Evolutionary conservation across 1,139 yeast species (phyloP).

Genomic region (Pneumocystis wakefieldiae): DNA sequence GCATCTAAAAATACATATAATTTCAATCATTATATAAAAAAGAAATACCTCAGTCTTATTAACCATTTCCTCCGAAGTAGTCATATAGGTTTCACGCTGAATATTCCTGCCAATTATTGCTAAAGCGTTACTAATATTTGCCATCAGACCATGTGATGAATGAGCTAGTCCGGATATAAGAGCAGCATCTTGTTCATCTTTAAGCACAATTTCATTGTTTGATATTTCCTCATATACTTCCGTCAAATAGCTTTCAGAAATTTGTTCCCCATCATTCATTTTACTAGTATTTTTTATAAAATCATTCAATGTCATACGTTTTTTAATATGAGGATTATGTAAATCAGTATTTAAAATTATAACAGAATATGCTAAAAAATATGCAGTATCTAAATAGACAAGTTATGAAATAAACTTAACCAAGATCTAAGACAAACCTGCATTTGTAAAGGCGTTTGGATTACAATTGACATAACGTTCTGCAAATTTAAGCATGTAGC

Average conservation of each 20-base stretch:
- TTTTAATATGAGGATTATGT: conserved; percentile 55
- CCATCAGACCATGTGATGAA: conserved; percentile 28
- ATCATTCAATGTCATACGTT: conserved; percentile 76
- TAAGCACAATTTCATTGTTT: conserved; percentile 86
- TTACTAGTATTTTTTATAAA: conserved; percentile 72
- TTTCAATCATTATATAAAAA: conserved; percentile 60
- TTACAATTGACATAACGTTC: conserved; percentile 42
- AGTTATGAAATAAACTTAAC: neutral
- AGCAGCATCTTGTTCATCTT: conserved; percentile 83
- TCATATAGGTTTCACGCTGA: conserved; percentile 49
- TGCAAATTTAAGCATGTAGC: conserved; percentile 78
- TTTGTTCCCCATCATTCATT: conserved; percentile 54
- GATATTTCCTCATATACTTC: conserved; percentile 67
- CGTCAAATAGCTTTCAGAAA: conserved; percentile 71
- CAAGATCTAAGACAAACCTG: conserved; percentile 32
- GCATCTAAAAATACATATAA: conserved; percentile 68
- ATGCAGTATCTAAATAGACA: conserved; percentile 41
- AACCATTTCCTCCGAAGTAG: conserved; percentile 33
- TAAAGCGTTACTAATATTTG: conserved; percentile 69
- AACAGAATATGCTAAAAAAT: conserved; percentile 70
- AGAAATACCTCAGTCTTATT: conserved; percentile 22
- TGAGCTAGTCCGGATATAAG: conserved; percentile 11
- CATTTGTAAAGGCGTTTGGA: conserved; percentile 51
- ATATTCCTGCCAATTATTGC: conserved; percentile 77
- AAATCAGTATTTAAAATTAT: conserved; percentile 79